phyloP scores from a whole-genome alignment of 2,329 filamentous ascomycete species.

The Nemania sp. region DNA sequence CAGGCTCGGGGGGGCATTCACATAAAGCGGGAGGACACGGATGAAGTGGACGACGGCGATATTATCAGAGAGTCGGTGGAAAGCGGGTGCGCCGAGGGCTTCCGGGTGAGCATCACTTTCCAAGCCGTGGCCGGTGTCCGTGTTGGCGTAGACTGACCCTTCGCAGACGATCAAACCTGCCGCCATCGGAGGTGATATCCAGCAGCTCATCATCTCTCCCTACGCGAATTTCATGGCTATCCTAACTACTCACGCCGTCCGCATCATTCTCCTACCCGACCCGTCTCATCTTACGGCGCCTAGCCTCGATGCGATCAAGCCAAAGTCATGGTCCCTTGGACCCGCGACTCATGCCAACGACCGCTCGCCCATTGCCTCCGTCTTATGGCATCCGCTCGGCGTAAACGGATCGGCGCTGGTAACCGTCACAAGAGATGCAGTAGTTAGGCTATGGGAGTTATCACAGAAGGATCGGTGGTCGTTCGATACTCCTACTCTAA shows the following conservation, averaged over 20 bases:
- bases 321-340: slow-evolving; percentile 89
- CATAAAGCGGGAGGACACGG: slow-evolving; percentile 55
- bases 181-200: slow-evolving; percentile 79
- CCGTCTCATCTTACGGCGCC: slow-evolving; percentile 72
- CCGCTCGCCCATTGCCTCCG: slow-evolving; percentile 77
- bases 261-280: slow-evolving; percentile 85
- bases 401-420: slow-evolving; percentile 81
- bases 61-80: slow-evolving; percentile 38
- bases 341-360: slow-evolving; percentile 90
- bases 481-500: slow-evolving; percentile 80
- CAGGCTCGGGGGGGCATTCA: slow-evolving; percentile 42
- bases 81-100: slow-evolving; percentile 46
- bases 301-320: slow-evolving; percentile 71
- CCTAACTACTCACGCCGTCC: slow-evolving; percentile 83
- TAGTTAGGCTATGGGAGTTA: slow-evolving; percentile 89
- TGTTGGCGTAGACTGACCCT: slow-evolving; percentile 16
- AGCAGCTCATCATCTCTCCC: slow-evolving; percentile 83
- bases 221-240: slow-evolving; percentile 82
- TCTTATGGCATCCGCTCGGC: slow-evolving; percentile 90
- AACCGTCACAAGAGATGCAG: slow-evolving; percentile 85
- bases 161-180: slow-evolving; percentile 73
- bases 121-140: background rate
- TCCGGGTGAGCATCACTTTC: slow-evolving; percentile 47
- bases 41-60: slow-evolving; percentile 42
- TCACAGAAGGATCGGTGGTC: slow-evolving; percentile 83